Conservation (phyloP, 441 rosid genomes). For the Biscutella laevigata region DNA sequence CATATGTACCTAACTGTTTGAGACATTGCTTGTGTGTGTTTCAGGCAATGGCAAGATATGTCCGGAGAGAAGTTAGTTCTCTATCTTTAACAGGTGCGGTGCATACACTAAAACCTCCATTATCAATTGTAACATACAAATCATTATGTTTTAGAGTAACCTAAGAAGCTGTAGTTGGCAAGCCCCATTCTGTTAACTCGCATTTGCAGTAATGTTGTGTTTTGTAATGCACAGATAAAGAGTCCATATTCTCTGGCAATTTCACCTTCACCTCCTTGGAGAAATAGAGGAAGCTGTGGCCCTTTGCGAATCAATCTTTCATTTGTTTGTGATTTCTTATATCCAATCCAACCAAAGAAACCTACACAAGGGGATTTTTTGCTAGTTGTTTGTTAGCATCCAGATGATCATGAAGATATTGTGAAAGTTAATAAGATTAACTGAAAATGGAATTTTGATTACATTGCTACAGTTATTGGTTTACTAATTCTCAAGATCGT, state of each 20-base stretch:
- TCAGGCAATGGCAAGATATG: conserved; percentile 95
- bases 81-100: conserved; percentile 85
- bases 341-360: conserved; percentile 4
- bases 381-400: conserved; percentile 14
- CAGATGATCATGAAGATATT: conserved; percentile 7
- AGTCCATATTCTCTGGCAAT: conserved; percentile 79
- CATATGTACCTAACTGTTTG: neutral
- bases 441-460: neutral
- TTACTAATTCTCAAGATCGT: neutral
- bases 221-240: conserved; percentile 58
- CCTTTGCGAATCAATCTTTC: conserved; percentile 15
- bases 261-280: conserved; percentile 70
- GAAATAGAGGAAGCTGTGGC: conserved; percentile 23
- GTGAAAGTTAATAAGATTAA: conserved; percentile 21
- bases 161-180: conserved; percentile 4
- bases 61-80: conserved; percentile 62
- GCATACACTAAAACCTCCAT: conserved; percentile 1
- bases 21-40: conserved; percentile 17
- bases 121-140: neutral
- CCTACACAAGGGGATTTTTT: neutral
- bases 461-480: neutral
- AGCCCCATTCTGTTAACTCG: neutral
- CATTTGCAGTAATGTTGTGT: neutral
- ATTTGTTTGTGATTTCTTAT: neutral
- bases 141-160: neutral